Base-by-base conservation (phyloP, 2,329 filamentous ascomycete species). In the Zasmidium angulare region DNA sequence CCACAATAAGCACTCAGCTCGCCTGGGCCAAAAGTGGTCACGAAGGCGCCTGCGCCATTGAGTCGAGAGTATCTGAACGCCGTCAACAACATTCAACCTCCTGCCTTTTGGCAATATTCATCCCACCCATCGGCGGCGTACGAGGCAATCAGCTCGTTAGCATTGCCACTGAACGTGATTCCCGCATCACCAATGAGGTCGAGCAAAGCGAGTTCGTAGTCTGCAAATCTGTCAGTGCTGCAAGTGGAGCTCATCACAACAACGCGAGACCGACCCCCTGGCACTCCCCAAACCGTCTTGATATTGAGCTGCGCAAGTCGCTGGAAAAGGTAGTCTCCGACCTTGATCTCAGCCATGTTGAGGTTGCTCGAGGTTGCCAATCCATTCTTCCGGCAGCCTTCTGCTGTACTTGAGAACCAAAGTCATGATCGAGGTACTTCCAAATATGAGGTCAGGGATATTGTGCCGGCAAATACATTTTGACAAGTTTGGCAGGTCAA, bases 91-190 rank as follows among this genome's bases (percentile, higher is more conserved):
- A 17, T 17, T 19, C 12, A 9, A 3, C 9, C 36, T 7, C n/a
- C 3, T 9, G n/a, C 11, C 36, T 43, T 17, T 3, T 17, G 3
- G 7, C 9, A 3, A 4, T 43, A 4, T 43, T 43, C 7, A 43
- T 43, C 12, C 36, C n/a, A 43, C 22, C 76, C 77, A 64, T 79
- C 77, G 12, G 56, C 50, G 75, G 78, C 77, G 64, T 81, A 81
- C 46, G 77, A 78, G 72, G 73, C 64, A 36, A 85, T 85, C 55
- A 86, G 77, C 71, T 86, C 84, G 71, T 86, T 86, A 71, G 79
- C 81, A 68, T 85, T 86, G 62, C 84, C 84, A 2, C 85, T 81
- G 84, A 84, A 86, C 49, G 78, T 71, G 21, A 86, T 73, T 14
- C 78, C 83, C 51, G 74, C 76, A 57, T 82, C 82, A 22, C 81